These are phyloP conservation scores for Mucor piriformis DNA, from an alignment of 371 early-diverging fungal genomes.

Conservation along the genomic window DNA sequence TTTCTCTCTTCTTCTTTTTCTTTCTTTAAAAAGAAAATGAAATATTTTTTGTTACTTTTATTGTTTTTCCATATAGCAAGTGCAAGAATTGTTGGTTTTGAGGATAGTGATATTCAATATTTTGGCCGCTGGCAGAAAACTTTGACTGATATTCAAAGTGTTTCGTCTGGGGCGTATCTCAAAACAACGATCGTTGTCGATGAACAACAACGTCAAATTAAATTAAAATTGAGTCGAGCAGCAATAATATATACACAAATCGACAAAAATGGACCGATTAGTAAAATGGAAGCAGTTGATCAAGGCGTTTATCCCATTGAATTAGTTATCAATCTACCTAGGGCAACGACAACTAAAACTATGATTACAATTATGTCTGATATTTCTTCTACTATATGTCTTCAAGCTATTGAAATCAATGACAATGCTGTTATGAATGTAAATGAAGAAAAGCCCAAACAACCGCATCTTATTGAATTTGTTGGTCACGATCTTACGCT, in stretches of 20 bases:
- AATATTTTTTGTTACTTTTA: not conserved
- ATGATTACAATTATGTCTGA: constrained; percentile 11
- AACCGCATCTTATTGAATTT: constrained; percentile 27
- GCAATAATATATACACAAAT: constrained; percentile 29
- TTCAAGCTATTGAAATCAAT: constrained; percentile 1
- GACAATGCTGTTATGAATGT: not conserved
- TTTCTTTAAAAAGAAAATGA: constrained; percentile 2
- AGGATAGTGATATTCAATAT: constrained; percentile 32
- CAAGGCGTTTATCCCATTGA: constrained; percentile 6
- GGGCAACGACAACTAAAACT: not conserved
- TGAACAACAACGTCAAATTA: constrained; percentile 13
- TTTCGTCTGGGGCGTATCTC: constrained; percentile 41
- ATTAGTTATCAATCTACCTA: not conserved
- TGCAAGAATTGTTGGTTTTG: not conserved
- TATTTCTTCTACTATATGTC: not conserved
- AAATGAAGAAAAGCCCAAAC: not conserved
- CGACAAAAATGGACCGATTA: constrained; percentile 16
- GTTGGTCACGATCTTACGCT: constrained; percentile 37
- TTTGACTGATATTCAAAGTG: constrained; percentile 25
- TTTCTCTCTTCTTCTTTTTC: not conserved
- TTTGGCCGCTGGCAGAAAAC: constrained; percentile 39
- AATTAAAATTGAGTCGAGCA: constrained; percentile 25
- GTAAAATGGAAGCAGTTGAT: constrained; percentile 16
- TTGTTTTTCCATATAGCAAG: not conserved
- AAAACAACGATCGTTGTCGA: constrained; percentile 17